Conservation (phyloP, 2,329 filamentous ascomycete species). For the Ascochyta viciae-villosae region DNA sequence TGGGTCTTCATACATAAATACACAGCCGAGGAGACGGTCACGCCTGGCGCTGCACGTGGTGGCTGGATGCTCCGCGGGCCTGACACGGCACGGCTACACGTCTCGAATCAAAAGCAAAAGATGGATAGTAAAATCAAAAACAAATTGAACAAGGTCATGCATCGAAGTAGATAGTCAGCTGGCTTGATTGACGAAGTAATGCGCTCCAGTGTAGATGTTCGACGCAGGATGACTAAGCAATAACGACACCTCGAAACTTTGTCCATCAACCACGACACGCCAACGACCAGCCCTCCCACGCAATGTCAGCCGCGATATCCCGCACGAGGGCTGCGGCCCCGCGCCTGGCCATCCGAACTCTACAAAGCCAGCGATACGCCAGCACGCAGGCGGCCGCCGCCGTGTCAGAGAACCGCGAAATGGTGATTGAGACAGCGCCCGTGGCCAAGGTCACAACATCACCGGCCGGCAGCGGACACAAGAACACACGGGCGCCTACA, state of each 20-base stretch:
- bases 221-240: conserved; percentile 12
- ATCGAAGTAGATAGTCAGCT: too few relatives aligned
- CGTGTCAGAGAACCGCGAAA: conserved; percentile 12
- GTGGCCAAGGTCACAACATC: conserved; percentile 5
- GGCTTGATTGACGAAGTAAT: not conserved
- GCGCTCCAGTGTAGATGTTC: not conserved
- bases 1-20: conserved; percentile 15
- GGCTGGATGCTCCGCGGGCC: not conserved
- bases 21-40: not conserved
- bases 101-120: conserved; percentile 1
- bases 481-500: conserved; percentile 6
- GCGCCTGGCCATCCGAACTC: conserved; percentile 24
- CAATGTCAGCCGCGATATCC: conserved; percentile 66
- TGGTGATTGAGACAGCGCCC: conserved; percentile 17
- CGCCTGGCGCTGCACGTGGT: conserved; percentile 9
- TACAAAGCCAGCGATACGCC: conserved; percentile 28
- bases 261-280: conserved; percentile 20
- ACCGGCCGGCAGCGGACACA: not conserved
- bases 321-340: conserved; percentile 63
- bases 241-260: conserved; percentile 27
- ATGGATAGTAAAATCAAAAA: conserved; percentile 1
- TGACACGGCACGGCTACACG: not conserved
- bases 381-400: conserved; percentile 28
- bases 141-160: not conserved
- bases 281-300: conserved; percentile 21